Base-by-base conservation (phyloP, 495 filamentous ascomycete species). In the Lophiotrema nucula region DNA sequence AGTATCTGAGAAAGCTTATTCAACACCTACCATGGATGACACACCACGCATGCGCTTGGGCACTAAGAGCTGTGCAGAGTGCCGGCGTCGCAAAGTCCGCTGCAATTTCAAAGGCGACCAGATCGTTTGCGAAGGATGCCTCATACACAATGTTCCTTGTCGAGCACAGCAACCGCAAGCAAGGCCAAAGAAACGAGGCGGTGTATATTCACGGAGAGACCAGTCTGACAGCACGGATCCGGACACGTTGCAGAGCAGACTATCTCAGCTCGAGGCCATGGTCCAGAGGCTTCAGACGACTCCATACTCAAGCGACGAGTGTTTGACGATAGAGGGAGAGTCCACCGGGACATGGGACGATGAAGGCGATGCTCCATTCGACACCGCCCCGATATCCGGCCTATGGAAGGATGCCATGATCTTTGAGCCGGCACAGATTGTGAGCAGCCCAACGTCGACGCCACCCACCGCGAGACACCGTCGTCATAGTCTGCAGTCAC, bases 21-120 rank as follows among this genome's bases (percentile, higher is more conserved):
- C 31, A 35, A 35, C 31, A 8, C 15, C 15, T 35, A 8, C 31
- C 31, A 15, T 41, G 18, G 49, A 53, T 21, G 4, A 53, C 21
- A 18, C 33, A 41, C 27, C 49, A 28, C 31, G 49, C 4, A 53
- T 41, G 49, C 49, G 49, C n/a, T 26, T 53, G 27, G 31, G 49
- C 6, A 41, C 49, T 13, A 53, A 41, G 25, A 41, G 35, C 27
- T 53, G 31, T 15, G 49, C 38, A 23, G 49, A 42, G 37, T 53
- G 33, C 21, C 33, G 33, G 13, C 31, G 31, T 4, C 49, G 33
- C 19, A 53, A 53, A 25, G 33, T 53, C 21, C 31, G 33, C 8
- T 53, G 46, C 26, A 31, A 18, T 15, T 15, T 49, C 25, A 12
- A 13, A 1, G 1, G 11, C 1, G 46, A 23, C 2, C 12, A 31